Conservation (phyloP, 805 yeast genomes). For the Saccharomycopsis selenospora region DNA sequence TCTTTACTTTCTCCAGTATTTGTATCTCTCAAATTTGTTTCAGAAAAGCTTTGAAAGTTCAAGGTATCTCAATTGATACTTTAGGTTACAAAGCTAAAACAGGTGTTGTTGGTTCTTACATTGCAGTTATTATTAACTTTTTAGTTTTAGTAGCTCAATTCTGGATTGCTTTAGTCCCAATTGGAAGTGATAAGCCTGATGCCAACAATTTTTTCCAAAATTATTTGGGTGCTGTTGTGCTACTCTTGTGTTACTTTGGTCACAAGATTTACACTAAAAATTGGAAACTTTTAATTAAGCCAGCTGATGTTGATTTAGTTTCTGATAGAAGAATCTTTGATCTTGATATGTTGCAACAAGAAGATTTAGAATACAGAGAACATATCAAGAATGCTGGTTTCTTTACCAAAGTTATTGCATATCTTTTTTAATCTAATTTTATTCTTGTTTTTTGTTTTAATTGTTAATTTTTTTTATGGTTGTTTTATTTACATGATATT, state of each 20-base stretch:
- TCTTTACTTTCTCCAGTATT: slow-evolving; percentile 57
- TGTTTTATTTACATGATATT: neutral
- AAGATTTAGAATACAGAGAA: slow-evolving; percentile 47
- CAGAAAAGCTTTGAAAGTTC: slow-evolving; percentile 49
- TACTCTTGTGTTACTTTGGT: slow-evolving; percentile 37
- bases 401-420: slow-evolving; percentile 8
- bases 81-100: slow-evolving; percentile 46
- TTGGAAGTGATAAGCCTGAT: slow-evolving; percentile 38
- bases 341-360: slow-evolving; percentile 20
- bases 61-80: slow-evolving; percentile 45
- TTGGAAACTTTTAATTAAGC: slow-evolving; percentile 30
- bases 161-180: slow-evolving; percentile 59
- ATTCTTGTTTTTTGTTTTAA: too few relatives aligned
- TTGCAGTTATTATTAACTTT: slow-evolving; percentile 41
- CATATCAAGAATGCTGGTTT: slow-evolving; percentile 24
- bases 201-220: slow-evolving; percentile 42
- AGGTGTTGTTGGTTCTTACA: slow-evolving; percentile 49
- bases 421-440: too few relatives aligned
- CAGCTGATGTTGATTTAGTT: slow-evolving; percentile 38
- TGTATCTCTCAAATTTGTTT: slow-evolving; percentile 52
- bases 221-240: slow-evolving; percentile 42
- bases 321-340: slow-evolving; percentile 41
- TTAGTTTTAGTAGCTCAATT: slow-evolving; percentile 53
- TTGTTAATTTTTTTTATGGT: neutral
- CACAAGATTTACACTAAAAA: slow-evolving; percentile 42